Evolutionary conservation across 306 rosid genomes (phyloP), one percentile per base, ranked within the genome.

Genomic region (Sophora flavescens): DNA sequence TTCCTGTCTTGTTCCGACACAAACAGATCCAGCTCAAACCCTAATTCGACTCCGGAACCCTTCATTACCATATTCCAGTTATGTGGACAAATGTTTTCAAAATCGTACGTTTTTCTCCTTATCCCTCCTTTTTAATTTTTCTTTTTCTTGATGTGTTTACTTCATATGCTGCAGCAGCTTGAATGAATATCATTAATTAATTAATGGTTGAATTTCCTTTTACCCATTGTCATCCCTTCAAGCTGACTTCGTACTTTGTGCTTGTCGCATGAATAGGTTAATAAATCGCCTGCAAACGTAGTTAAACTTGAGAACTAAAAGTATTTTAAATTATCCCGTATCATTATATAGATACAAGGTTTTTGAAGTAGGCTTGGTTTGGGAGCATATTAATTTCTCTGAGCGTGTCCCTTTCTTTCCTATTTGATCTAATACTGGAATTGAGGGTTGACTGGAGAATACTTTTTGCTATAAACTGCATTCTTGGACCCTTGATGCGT

Each of bases 21-120:
- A 50, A 41, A 51, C 56, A 14, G 1, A 36, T 4, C 41, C 70
- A 44, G 6, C 33, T 39, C 76, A 58, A 84, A 80, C 84, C 87
- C 87, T 74, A 67, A 66, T 67, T 72, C 44, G 22, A 41, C 66
- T 80, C 70, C 56, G 48, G 4, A 67, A 38, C 53, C 61, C 13
- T 70, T 62, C 78, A 14, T 38, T 63, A 30, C n/a, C 51, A 0
- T 57, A 39, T 63, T 33, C 71, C 28, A 75, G 76, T 57, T 36
- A 85, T 85, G 88, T 85, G 86, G 88, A 85, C 86, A 3, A 85
- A 85, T 78, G 84, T 82, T 53, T 85, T 85, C 80, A 85, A 82
- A 82, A 65, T 85, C 72, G 86, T 85, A 82, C 30, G 88, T 70
- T 64, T 70, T 53, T 53, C 32, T 10, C 0, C 57, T 28, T 53